Conservation (phyloP, 176 grass and related monocot genomes). For the Zizania latifolia region DNA sequence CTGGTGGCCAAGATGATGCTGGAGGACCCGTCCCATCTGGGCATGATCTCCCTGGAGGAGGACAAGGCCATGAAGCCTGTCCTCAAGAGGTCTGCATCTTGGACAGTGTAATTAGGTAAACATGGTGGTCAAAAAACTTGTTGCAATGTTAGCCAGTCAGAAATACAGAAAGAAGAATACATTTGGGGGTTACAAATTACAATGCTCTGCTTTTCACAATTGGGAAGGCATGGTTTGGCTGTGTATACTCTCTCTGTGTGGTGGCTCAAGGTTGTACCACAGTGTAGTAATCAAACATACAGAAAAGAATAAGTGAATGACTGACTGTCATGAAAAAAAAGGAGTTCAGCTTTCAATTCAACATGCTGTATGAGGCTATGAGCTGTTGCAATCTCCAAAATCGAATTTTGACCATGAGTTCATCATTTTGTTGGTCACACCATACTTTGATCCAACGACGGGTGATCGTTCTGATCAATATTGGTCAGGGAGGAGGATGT, state of each 20-base stretch:
- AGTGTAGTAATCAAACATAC: not conserved
- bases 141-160: not conserved
- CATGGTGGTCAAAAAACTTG: not conserved
- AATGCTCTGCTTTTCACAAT: not conserved
- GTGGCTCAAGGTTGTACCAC: not conserved
- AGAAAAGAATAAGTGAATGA: conserved; percentile 4
- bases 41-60: conserved; percentile 97
- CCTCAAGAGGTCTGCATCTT: conserved; percentile 67
- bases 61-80: conserved; percentile 73
- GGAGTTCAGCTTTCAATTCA: not conserved
- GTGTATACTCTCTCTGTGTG: not conserved
- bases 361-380: no score
- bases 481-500: no score
- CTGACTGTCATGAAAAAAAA: no score
- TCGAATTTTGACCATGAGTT: no score
- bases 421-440: no score
- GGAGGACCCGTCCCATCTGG: conserved; percentile 88
- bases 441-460: no score
- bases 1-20: conserved; percentile 97
- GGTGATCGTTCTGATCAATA: no score
- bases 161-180: not conserved
- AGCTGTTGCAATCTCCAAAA: no score
- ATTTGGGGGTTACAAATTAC: conserved; percentile 19
- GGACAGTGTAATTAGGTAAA: conserved; percentile 52
- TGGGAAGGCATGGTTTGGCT: not conserved